phyloP scores from a whole-genome alignment of 2,329 filamentous ascomycete genomes.

The Cladosporium austrohemisphaericum region DNA sequence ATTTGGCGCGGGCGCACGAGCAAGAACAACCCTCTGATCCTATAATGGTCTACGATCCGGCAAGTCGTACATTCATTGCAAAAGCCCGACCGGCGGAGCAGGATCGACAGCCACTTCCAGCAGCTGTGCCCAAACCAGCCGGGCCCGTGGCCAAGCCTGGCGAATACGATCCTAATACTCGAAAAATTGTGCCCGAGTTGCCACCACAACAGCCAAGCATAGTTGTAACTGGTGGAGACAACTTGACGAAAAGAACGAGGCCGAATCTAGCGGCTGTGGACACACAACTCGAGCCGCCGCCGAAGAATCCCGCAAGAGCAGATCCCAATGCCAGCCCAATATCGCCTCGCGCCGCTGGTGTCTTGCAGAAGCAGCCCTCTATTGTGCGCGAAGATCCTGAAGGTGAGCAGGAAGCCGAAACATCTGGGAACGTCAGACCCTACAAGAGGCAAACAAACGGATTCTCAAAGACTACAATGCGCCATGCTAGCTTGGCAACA shows the following conservation, averaged over 20 bases:
- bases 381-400: conserved; percentile 32
- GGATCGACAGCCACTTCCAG: conserved; percentile 19
- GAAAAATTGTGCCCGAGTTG: conserved; percentile 25
- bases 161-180: conserved; percentile 30
- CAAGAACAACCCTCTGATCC: conserved; percentile 21
- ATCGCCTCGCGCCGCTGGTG: conserved; percentile 19
- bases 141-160: conserved; percentile 21
- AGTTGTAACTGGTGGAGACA: conserved; percentile 1
- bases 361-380: conserved; percentile 32
- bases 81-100: conserved; percentile 20
- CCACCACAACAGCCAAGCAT: conserved; percentile 8
- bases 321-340: conserved; percentile 21
- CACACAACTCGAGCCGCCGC: conserved; percentile 26
- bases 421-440: not conserved
- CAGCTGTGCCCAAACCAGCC: conserved; percentile 13
- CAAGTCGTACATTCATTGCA: conserved; percentile 28
- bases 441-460: conserved; percentile 11
- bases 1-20: conserved; percentile 18
- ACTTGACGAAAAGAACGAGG: not conserved
- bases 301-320: conserved; percentile 29
- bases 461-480: conserved; percentile 5
- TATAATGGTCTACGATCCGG: conserved; percentile 32
- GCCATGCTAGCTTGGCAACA: conserved; percentile 1
- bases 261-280: conserved; percentile 19
- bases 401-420: conserved; percentile 26